Percentiles rank a stretch among this genome's conserved stretches.
phyloP scores from a whole-genome alignment of 441 rosid genomes.

The Geranium incanum region DNA sequence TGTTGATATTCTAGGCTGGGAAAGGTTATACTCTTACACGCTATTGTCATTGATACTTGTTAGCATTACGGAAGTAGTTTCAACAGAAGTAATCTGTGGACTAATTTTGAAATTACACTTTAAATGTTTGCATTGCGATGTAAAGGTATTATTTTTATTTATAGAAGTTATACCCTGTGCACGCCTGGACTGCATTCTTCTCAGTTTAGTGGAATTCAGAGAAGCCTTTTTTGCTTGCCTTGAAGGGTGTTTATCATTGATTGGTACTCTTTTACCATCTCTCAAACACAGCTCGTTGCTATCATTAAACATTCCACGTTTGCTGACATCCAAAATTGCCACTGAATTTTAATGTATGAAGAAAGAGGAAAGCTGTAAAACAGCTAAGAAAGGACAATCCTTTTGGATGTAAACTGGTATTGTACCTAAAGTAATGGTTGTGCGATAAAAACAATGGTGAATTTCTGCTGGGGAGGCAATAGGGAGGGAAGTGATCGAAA shows the following conservation, averaged over 20 bases:
- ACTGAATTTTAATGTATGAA: not conserved
- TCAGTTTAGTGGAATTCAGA: conserved; percentile 1
- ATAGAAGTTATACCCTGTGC: not conserved
- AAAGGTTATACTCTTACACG: not conserved
- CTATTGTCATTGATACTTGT: not conserved
- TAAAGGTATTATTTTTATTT: not conserved
- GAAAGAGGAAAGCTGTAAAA: not conserved
- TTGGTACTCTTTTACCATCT: not conserved
- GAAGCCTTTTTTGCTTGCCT: not conserved
- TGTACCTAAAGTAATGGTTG: not conserved
- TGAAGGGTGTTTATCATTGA: not conserved
- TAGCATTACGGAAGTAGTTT: not conserved
- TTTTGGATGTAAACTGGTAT: not conserved
- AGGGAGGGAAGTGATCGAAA: not conserved
- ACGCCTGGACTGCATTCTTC: not conserved
- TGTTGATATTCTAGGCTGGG: not conserved
- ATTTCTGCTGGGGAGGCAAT: not conserved
- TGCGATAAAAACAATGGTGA: not conserved
- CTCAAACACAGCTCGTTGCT: not conserved
- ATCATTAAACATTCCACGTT: not conserved
- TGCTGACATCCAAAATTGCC: not conserved
- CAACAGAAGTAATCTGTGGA: not conserved
- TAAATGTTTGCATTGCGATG: not conserved
- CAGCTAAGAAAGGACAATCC: not conserved
- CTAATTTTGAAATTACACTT: not conserved